Evolutionary conservation across 2,329 filamentous ascomycete species (phyloP).

Genomic region (Xylariaceae sp.): DNA sequence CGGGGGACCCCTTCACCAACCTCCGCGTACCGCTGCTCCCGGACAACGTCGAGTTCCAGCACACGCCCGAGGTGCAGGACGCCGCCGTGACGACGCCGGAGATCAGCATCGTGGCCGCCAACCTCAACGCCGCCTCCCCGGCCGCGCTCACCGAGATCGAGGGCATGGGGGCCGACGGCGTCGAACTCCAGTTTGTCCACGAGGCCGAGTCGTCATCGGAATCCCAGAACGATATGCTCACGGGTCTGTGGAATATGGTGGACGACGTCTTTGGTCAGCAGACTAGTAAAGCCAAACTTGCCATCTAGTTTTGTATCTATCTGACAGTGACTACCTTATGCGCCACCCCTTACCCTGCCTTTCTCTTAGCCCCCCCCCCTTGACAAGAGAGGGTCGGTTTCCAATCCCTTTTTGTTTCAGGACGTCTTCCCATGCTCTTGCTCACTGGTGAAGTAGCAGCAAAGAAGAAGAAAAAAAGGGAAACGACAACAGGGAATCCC

Average conservation of each 20-base stretch:
- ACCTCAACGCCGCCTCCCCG: constrained; percentile 48
- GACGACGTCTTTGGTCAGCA: constrained; percentile 35
- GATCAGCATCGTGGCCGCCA: constrained; percentile 51
- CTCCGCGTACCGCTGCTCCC: constrained; percentile 56
- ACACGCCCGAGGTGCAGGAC: constrained; percentile 39
- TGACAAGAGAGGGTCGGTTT: too few species aligned
- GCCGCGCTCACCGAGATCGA: constrained; percentile 53
- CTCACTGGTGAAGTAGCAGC: constrained; percentile 9
- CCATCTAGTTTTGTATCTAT: too few species aligned
- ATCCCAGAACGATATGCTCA: constrained; percentile 41
- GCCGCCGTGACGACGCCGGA: constrained; percentile 37
- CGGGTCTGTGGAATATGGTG: constrained; percentile 51
- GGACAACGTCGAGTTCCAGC: constrained; percentile 48
- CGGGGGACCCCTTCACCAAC: constrained; percentile 32
- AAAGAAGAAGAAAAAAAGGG: constrained; percentile 10
- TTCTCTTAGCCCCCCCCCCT: too few species aligned
- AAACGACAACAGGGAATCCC: too few species aligned
- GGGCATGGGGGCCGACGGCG: constrained; percentile 50
- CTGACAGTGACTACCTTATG: constrained; percentile 18
- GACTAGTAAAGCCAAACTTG: constrained; percentile 25
- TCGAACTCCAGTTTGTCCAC: constrained; percentile 50
- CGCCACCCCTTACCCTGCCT: too few species aligned
- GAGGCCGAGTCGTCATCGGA: constrained; percentile 28
- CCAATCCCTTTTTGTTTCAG: too few species aligned
- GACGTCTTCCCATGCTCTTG: too few species aligned